Evolutionary conservation across 805 yeast species (phyloP), one percentile per base, ranked within the genome.

Genomic region (Cyberlindnera sargentensis): DNA sequence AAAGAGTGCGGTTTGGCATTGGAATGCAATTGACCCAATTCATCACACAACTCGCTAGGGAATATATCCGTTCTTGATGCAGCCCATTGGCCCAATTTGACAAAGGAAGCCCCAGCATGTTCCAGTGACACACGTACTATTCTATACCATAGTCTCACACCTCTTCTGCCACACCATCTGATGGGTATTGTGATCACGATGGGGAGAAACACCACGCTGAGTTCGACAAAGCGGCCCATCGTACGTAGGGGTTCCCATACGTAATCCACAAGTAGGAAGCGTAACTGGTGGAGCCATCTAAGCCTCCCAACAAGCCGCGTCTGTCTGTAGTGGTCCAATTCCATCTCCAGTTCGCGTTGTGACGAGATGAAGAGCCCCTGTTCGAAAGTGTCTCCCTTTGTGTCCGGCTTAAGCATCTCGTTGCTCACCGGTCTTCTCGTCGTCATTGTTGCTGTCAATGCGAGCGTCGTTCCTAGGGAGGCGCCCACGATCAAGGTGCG

Each of bases 11-110:
- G 73, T 45, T 75, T 78, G 8, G 89, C 91, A 57, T 87, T 78
- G 5, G 96, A 85, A 62, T 93, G 99, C 43, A 93, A 66, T 25
- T 74, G 66, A 8, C 86, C 76, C 52, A 93, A 65, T 56, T 85
- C 89, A 24, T 76, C 75, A 61, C 98, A 91, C 62, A 91, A 65
- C 34, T 75, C 85, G 38, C 66, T 68, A 3, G 96, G 83, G 65
- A 93, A 91, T 31, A 93, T 83, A 64, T 93, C 99, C 0, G 95
- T 86, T 62, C 99, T 76, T 8, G 96, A 84, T 3, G 97, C 97
- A 0, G 99, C 99, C 99, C 99, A 93, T 67, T 93, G 99, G 4
- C 98, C 99, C 45, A 93, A 73, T 62, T 87, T 84, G 44, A 84
- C 80, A 60, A 84, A 93, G 4, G 96, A 83, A 3, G 98, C 95